Evolutionary conservation across 148 eudicot species (phyloP), one percentile per base, ranked within the genome.

Genomic region (Chenopodium berlandieri): DNA sequence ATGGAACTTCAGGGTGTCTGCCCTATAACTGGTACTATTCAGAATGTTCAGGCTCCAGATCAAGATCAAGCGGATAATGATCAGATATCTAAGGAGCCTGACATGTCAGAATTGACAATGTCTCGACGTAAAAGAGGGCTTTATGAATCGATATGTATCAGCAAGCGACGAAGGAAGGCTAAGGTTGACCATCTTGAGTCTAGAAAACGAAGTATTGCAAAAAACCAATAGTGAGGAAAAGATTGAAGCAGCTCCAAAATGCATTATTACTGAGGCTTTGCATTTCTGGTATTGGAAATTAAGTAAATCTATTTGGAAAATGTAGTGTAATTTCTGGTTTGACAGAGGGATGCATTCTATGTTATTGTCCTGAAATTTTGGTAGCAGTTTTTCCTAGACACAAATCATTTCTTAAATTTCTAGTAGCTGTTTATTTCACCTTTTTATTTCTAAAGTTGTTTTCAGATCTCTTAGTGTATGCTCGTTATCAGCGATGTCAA

Each of bases 121-220:
- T 79, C 94, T 5, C 93, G 93, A 20, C 88, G 76, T 31, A 84
- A 85, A 83, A 87, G 89, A 72, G 86, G 83, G 37, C 90, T 96
- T 20, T 69, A 71, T 16, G 81, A 92, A 52, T 91, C 98, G 19
- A 90, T 92, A 76, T 47, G 84, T 88, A 90, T 87, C 19, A 82
- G 88, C 75, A 81, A 86, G 17, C n/a, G 85, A 76, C 86, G 89
- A 60, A 91, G 92, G 82, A 64, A 64, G 48, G 89, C 84, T 48
- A 37, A 70, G 40, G 76, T 82, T 77, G 84, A 82, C 0, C 79
- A 46, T 50, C 83, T 96, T 63, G 75, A 86, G 82, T 79, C 87
- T 64, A 86, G 94, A 75, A 94, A 89, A 87, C 87, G 76, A 77
- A 92, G 64, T 71, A 76, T 87, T 32, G 80, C 83, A 12, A 83